A percentile compares a stretch with the other conserved stretches of the same genome.
phyloP scores from a whole-genome alignment of 306 rosid genomes.

The Ormosia emarginata region DNA sequence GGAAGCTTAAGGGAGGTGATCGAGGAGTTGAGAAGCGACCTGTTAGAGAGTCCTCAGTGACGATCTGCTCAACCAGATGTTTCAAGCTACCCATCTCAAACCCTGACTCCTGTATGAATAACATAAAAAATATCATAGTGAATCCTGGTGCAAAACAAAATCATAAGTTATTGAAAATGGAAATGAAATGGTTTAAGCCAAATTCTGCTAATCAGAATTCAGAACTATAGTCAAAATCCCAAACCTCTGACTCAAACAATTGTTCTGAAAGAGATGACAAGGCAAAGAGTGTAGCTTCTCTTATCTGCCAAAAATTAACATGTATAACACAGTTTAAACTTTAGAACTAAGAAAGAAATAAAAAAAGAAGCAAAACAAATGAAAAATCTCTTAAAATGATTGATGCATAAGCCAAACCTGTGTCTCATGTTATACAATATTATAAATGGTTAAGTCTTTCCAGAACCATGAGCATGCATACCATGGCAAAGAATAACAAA shows the following conservation, averaged over 20 bases:
- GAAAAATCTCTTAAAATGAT: not conserved
- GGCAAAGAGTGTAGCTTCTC: constrained; percentile 86
- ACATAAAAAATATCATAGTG: constrained; percentile 1
- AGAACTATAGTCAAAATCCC: constrained; percentile 14
- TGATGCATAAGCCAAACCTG: not conserved
- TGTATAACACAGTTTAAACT: constrained; percentile 20
- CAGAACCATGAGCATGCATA: constrained; percentile 15
- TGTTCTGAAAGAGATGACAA: constrained; percentile 79
- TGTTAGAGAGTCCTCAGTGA: constrained; percentile 60
- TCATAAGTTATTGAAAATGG: not conserved
- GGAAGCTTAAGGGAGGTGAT: not conserved
- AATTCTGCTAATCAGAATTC: constrained; percentile 1
- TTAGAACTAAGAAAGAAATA: not conserved
- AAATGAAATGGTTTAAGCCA: constrained; percentile 16
- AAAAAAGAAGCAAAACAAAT: not conserved
- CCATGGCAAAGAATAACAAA: not conserved
- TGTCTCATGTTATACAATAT: not conserved
- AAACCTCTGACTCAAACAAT: constrained; percentile 72
- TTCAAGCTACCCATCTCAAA: constrained; percentile 37
- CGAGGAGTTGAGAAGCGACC: constrained; percentile 39
- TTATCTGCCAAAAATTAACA: constrained; percentile 57
- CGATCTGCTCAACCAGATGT: constrained; percentile 56
- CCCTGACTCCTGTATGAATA: constrained; percentile 53
- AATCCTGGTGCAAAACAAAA: not conserved
- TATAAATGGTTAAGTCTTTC: not conserved